Evolutionary conservation across 176 grass and related monocot species (phyloP).

Genomic region (Panicum miliaceum): DNA sequence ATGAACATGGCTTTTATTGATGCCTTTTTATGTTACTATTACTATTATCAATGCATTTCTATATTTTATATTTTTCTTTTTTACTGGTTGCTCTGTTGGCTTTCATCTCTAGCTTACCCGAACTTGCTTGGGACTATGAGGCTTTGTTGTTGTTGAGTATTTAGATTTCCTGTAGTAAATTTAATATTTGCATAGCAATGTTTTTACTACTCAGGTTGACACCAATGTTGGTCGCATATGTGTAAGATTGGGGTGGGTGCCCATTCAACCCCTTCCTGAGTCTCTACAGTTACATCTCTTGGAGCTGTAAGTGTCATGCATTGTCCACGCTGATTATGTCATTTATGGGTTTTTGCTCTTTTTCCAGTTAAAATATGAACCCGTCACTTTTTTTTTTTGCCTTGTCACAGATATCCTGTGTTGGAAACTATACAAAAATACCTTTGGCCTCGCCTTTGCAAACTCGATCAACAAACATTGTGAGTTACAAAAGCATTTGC

Average conservation of each 20-base stretch:
- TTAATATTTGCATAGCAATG: slow-evolving; percentile 44
- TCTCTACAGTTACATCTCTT: slow-evolving; percentile 93
- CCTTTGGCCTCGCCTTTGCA: slow-evolving; percentile 96
- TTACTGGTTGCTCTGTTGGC: not conserved
- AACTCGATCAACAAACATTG: slow-evolving; percentile 94
- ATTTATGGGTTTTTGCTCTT: slow-evolving; percentile 27
- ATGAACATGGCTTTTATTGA: not conserved
- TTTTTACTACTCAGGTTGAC: slow-evolving; percentile 73
- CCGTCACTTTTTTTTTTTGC: slow-evolving; percentile 26
- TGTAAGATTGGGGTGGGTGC: slow-evolving; percentile 97
- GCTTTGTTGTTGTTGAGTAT: slow-evolving; percentile 10
- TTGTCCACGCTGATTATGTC: slow-evolving; percentile 22
- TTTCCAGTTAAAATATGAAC: slow-evolving; percentile 18
- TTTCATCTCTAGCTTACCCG: not conserved
- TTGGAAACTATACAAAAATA: slow-evolving; percentile 90
- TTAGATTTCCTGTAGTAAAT: slow-evolving; percentile 31
- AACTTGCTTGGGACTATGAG: not conserved
- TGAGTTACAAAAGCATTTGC: slow-evolving; percentile 47
- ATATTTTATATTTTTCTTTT: not conserved
- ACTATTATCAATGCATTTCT: not conserved
- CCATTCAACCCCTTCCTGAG: slow-evolving; percentile 92
- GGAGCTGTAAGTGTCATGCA: slow-evolving; percentile 70
- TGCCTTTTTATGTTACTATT: not conserved
- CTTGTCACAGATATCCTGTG: slow-evolving; percentile 80
- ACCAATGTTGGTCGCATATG: slow-evolving; percentile 98